Conservation (phyloP, 805 yeast genomes). For the Torulaspora microellipsoides region DNA sequence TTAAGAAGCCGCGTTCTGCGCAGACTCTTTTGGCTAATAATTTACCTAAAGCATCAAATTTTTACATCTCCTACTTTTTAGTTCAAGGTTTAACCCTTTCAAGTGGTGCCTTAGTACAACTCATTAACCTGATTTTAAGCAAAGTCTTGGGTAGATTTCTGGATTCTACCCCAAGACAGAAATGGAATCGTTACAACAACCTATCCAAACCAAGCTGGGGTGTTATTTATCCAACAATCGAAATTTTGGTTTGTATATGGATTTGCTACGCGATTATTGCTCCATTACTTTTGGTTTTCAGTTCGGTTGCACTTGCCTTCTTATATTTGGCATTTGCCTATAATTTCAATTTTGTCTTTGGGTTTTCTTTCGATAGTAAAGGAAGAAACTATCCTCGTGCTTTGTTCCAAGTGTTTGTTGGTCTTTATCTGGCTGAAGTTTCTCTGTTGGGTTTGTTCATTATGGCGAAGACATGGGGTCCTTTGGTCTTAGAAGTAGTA, state of each 20-base stretch:
- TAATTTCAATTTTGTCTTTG: conserved; percentile 58
- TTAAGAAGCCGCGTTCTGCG: conserved; percentile 63
- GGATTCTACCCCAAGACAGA: conserved; percentile 87
- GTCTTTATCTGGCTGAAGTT: conserved; percentile 64
- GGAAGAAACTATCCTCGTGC: conserved; percentile 74
- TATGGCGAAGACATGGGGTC: conserved; percentile 75
- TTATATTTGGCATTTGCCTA: conserved; percentile 60
- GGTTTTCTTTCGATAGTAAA: conserved; percentile 56
- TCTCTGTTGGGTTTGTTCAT: conserved; percentile 69
- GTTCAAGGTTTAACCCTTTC: conserved; percentile 77
- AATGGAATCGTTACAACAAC: conserved; percentile 71
- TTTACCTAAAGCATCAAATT: conserved; percentile 86
- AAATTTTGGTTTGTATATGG: conserved; percentile 67
- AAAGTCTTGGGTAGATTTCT: conserved; percentile 65
- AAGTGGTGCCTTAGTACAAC: conserved; percentile 71
- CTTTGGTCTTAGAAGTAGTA: conserved; percentile 65
- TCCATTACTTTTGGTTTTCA: conserved; percentile 65
- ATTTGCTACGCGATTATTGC: conserved; percentile 75
- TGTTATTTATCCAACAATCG: conserved; percentile 70
- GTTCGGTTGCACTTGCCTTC: conserved; percentile 53
- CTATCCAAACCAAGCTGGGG: conserved; percentile 76
- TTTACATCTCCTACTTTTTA: conserved; percentile 77
- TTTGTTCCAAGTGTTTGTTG: conserved; percentile 66
- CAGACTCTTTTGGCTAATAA: conserved; percentile 68
- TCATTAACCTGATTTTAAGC: conserved; percentile 66